Evolutionary conservation across 768 basidiomycete genomes (phyloP), one percentile per base, ranked within the genome.

Genomic region (Heimioporus sp.): DNA sequence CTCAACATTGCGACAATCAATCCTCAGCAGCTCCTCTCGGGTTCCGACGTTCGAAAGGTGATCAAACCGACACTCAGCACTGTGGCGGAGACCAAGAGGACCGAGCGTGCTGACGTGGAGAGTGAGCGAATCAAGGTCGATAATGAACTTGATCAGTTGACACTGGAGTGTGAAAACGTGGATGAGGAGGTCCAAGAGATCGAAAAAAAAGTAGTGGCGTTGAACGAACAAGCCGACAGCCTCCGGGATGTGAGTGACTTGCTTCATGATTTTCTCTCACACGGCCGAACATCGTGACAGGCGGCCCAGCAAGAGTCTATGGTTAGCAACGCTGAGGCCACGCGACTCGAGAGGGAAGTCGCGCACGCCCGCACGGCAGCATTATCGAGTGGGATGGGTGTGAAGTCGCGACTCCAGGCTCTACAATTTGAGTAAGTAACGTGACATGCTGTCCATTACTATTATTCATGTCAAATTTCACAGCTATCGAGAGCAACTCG

Each of bases 81-180:
- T 5, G 76, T 90, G 40, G 86, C 87, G 4, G 90, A 93, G 67
- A 73, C 77, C 42, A 87, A 86, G 64, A 76, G 91, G 49, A 76
- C 77, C 32, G 83, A 90, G 56, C 79, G 83, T 24, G 85, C 86
- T 10, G 68, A 78, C 20, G 70, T 92, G 47, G 88, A 92, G 70
- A 89, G 82, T 54, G 87, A 90, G 55, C 79, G 82, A 40, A 87
- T 94, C 56, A 82, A 80, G 59, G 79, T 92, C 24, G 91, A 94
- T 54, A 82, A 95, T 58, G 87, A 90, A 54, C 79, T 92, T 10
- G 93, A 96, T 63, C 80, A 87, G 58, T 70, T 91, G 47, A 80
- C 78, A 0, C 71, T 84, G 48, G 85, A 89, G 54, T 90, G 88
- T 62, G 92, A 95, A 67, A 87, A 88, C 49, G 71, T 87, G 54